Evolutionary conservation across 768 basidiomycete genomes (phyloP).

Genomic region (Lactarius sp.): DNA sequence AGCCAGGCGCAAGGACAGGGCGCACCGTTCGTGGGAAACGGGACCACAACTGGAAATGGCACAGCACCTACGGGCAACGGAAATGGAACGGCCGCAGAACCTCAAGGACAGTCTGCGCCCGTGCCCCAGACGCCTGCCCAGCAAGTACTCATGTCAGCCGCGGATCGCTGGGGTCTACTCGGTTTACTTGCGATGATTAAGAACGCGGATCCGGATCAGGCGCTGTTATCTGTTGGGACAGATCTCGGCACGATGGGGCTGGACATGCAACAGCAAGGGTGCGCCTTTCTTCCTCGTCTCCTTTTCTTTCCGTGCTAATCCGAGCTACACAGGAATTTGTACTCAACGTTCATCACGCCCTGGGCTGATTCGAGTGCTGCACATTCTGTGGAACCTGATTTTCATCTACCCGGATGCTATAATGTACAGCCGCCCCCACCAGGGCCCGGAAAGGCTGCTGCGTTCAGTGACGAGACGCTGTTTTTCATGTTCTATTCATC

Average conservation of each 20-base stretch:
- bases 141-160: constrained; percentile 26
- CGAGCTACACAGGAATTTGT: constrained; percentile 53
- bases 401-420: constrained; percentile 82
- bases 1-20: constrained; percentile 11
- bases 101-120: constrained; percentile 33
- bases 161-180: constrained; percentile 34
- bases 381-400: constrained; percentile 83
- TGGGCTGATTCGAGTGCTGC: constrained; percentile 87
- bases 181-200: constrained; percentile 82
- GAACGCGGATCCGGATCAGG: constrained; percentile 74
- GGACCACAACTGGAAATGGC: constrained; percentile 24
- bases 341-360: constrained; percentile 89
- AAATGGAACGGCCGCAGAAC: constrained; percentile 25
- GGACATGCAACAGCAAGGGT: constrained; percentile 79
- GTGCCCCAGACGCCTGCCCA: constrained; percentile 28
- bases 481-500: constrained; percentile 96
- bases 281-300: constrained; percentile 32
- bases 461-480: constrained; percentile 89
- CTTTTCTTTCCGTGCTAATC: neutral
- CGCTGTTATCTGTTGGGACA: constrained; percentile 75
- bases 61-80: constrained; percentile 20
- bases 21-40: constrained; percentile 22
- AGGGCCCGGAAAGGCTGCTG: constrained; percentile 68
- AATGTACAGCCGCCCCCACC: constrained; percentile 83
- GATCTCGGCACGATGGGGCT: constrained; percentile 87